Percentiles rank a stretch among this genome's conserved stretches.
phyloP scores from a whole-genome alignment of 768 basidiomycete genomes.

The Trametes cingulata region DNA sequence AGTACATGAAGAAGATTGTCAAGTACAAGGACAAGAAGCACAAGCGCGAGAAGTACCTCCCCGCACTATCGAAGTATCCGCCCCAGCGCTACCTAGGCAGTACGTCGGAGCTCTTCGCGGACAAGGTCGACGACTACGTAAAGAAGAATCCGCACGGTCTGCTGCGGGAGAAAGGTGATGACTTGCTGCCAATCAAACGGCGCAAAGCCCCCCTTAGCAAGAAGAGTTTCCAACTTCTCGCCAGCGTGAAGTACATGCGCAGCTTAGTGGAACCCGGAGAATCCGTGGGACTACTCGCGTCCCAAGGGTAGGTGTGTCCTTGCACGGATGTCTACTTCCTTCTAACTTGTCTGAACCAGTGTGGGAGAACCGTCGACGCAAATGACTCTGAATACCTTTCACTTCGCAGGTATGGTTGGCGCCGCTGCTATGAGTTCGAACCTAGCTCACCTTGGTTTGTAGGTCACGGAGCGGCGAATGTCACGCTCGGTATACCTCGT shows the following conservation, averaged over 20 bases:
- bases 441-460: too few species aligned
- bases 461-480: constrained; percentile 99
- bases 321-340: neutral
- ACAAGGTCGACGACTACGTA: constrained; percentile 75
- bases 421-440: neutral
- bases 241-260: constrained; percentile 91
- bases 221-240: constrained; percentile 73
- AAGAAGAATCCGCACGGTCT: constrained; percentile 66
- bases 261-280: constrained; percentile 96
- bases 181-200: constrained; percentile 41
- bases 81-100: constrained; percentile 83
- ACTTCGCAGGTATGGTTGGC: constrained; percentile 80
- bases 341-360: constrained; percentile 42
- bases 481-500: constrained; percentile 98
- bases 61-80: constrained; percentile 71
- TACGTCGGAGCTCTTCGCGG: constrained; percentile 90
- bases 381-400: constrained; percentile 99
- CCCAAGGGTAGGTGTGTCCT: constrained; percentile 76
- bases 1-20: constrained; percentile 88
- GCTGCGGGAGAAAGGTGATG: constrained; percentile 46
- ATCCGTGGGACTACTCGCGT: constrained; percentile 95
- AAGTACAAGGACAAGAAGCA: constrained; percentile 58
- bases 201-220: constrained; percentile 48
- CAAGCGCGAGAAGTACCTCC: constrained; percentile 62
- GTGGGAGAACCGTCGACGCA: constrained; percentile 99